Evolutionary conservation across 257 asterid species (phyloP).

Genomic region (Solanum ossicruentum): DNA sequence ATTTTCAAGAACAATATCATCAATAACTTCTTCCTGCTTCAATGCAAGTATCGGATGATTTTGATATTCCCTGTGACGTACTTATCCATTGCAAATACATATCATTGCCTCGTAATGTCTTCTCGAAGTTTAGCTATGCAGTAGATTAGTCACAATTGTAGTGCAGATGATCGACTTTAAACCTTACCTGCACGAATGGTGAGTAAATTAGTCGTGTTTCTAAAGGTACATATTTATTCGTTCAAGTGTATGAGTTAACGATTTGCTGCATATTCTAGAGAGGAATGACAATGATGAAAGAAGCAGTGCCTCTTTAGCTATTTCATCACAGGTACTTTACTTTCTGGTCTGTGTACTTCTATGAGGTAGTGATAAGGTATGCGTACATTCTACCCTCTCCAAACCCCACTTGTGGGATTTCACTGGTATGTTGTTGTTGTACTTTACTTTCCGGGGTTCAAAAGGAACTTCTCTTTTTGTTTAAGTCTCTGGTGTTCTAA

Average conservation of each 20-base stretch:
- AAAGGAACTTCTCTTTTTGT: too few relatives aligned
- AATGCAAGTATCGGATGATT: not conserved
- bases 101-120: not conserved
- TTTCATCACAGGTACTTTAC: not conserved
- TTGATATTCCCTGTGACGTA: not conserved
- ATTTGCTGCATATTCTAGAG: too few relatives aligned
- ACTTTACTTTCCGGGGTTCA: too few relatives aligned
- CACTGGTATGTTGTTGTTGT: too few relatives aligned
- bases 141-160: not conserved
- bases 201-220: not conserved
- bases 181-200: not conserved
- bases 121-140: not conserved
- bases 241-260: too few relatives aligned
- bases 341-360: too few relatives aligned
- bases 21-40: not conserved
- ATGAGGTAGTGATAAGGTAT: too few relatives aligned
- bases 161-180: not conserved
- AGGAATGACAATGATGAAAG: too few relatives aligned
- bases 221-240: too few relatives aligned
- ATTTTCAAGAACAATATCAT: not conserved
- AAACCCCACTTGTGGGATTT: too few relatives aligned
- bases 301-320: too few relatives aligned
- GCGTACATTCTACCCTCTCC: too few relatives aligned
- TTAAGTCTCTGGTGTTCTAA: not conserved
- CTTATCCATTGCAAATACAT: not conserved